Evolutionary conservation across 2,329 filamentous ascomycete genomes (phyloP), one percentile per base, ranked within the genome.

Genomic region (Pseudovirgaria hyperparasitica): DNA sequence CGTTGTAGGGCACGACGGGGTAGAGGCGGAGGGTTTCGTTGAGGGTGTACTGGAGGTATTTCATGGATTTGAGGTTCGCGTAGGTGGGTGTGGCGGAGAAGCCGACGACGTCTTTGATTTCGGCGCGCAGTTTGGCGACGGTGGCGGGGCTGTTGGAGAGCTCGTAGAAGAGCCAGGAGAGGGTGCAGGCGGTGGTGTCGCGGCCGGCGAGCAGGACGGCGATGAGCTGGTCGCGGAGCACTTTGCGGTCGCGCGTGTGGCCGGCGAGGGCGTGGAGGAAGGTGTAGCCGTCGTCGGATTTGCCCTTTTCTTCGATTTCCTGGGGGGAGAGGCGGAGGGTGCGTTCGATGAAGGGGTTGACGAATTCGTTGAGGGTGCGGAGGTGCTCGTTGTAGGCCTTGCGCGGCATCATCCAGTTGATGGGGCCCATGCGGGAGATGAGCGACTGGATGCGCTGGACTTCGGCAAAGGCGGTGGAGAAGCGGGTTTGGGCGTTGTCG

Each of bases 141-240:
- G 72, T 65, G 2, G 70, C 58, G 0, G 84, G 82, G 38, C 82
- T 66, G 10, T 73, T 71, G 19, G 76, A 70, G 2, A 94, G 65
- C 52, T 93, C 82, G 52, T 90, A 92, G 32, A 93, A 64, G 19
- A 71, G 65, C 77, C 84, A 93, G 0, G 75, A 79, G 1, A 94
- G 65, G 0, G 81, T 84, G 10, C 67, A 71, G 16, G 85, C 85
- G 0, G 86, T 94, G 9, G 86, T 93, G 52, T 94, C 86, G 13
- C 81, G 70, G 9, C 82, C 85, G 2, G 86, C 86, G 10, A 94
- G 69, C 3, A 94, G 68, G 8, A 93, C 70, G 23, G 78, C 76
- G 9, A 90, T 68, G 25, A 93, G 63, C 53, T 94, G 85, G 54
- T 93, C 85, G 18, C 84, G 80, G 9, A 94, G 67, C 4, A 84